These are phyloP conservation scores for Trichoderma sp. DNA, from an alignment of 2,329 filamentous ascomycete species.

Conservation along the genomic window DNA sequence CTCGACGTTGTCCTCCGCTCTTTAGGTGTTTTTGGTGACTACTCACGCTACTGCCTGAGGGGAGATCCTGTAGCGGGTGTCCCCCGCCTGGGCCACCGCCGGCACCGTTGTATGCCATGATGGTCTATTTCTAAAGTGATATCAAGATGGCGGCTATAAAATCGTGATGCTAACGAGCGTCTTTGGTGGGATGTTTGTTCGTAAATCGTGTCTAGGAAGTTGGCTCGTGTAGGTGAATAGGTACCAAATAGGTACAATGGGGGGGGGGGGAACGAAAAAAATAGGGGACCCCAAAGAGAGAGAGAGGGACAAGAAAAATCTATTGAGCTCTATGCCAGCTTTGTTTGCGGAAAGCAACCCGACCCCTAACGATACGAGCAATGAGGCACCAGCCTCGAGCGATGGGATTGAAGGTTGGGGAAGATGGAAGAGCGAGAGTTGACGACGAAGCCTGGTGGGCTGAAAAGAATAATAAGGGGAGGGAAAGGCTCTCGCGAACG, in stretches of 20 bases:
- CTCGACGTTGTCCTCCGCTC: background rate
- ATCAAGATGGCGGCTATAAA: constrained; percentile 12
- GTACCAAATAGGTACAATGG: constrained; percentile 14
- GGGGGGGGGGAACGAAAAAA: background rate
- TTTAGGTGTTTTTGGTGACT: constrained; percentile 2
- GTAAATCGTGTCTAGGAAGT: constrained; percentile 23
- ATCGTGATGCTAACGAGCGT: constrained; percentile 17
- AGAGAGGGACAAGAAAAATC: constrained; percentile 17
- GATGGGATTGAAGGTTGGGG: constrained; percentile 35
- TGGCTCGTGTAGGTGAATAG: constrained; percentile 3
- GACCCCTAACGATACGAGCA: constrained; percentile 32
- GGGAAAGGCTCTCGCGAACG: constrained; percentile 28
- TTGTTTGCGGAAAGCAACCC: constrained; percentile 24
- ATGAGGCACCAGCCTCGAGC: constrained; percentile 39
- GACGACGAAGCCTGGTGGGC: constrained; percentile 30
- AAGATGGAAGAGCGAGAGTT: constrained; percentile 29
- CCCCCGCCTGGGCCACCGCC: constrained; percentile 57
- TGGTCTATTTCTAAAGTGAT: constrained; percentile 28
- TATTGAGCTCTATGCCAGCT: constrained; percentile 25
- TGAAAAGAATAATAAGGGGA: constrained; percentile 31
- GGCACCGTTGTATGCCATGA: constrained; percentile 63
- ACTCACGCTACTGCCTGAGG: constrained; percentile 62
- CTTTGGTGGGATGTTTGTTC: constrained; percentile 10
- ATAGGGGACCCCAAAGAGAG: constrained; percentile 5
- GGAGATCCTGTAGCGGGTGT: constrained; percentile 68